A percentile compares a stretch with the other conserved stretches of the same genome.
Evolutionary conservation across 2,329 filamentous ascomycete genomes (phyloP).

Genomic region (Beauveria asiatica): DNA sequence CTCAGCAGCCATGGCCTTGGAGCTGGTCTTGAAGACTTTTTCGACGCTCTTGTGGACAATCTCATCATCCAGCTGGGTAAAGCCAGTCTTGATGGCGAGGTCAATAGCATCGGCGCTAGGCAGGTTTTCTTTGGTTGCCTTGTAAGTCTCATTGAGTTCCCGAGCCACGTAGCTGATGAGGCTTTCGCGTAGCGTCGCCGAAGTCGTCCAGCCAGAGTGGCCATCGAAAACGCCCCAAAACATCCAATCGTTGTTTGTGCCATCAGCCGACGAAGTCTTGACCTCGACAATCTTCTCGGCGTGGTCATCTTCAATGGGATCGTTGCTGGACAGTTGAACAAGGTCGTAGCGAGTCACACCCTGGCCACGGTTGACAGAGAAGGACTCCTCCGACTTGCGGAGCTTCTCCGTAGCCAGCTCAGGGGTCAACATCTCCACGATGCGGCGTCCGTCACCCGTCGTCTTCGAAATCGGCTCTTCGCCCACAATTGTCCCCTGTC

Average conservation of each 20-base stretch:
- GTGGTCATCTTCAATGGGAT: slow-evolving; percentile 97
- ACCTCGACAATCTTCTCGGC: slow-evolving; percentile 96
- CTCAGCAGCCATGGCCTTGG: slow-evolving; percentile 85
- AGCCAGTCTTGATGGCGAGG: slow-evolving; percentile 84
- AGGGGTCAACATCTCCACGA: slow-evolving; percentile 92
- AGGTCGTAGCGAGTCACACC: slow-evolving; percentile 93
- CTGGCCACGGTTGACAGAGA: slow-evolving; percentile 76
- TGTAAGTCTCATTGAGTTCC: slow-evolving; percentile 89
- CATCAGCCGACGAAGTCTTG: slow-evolving; percentile 44
- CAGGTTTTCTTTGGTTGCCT: slow-evolving; percentile 51
- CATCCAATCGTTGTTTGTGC: slow-evolving; percentile 80
- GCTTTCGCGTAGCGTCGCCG: slow-evolving; percentile 85
- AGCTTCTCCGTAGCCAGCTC: slow-evolving; percentile 90
- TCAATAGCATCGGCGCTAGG: slow-evolving; percentile 79
- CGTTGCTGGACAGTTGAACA: slow-evolving; percentile 90
- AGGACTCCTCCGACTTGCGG: slow-evolving; percentile 84
- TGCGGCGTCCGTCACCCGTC: slow-evolving; percentile 73
- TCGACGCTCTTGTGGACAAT: slow-evolving; percentile 90
- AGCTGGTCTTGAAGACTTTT: slow-evolving; percentile 81
- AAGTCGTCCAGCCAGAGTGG: slow-evolving; percentile 96
- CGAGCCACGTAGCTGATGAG: slow-evolving; percentile 88
- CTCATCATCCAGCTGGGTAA: slow-evolving; percentile 81
- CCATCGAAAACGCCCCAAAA: slow-evolving; percentile 99
- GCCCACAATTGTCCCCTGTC: slow-evolving; percentile 76
- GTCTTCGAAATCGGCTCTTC: slow-evolving; percentile 85